These are phyloP conservation scores for Dryas integrifolia DNA, from an alignment of 331 rosid genomes.

Conservation along the genomic window DNA sequence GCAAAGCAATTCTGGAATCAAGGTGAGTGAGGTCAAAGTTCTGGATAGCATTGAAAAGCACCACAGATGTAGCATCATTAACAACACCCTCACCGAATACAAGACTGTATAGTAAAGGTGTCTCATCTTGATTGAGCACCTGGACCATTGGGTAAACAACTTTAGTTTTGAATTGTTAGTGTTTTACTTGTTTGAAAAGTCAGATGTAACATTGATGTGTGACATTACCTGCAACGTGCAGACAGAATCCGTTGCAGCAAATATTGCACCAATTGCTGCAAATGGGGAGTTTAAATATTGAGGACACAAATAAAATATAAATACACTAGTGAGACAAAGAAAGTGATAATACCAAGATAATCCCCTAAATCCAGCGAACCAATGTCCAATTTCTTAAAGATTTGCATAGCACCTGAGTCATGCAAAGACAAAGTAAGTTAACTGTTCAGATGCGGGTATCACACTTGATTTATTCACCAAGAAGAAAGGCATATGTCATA, in stretches of 20 bases:
- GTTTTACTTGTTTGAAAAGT: slow-evolving; percentile 18
- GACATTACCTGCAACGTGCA: slow-evolving; percentile 91
- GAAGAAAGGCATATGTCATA: neutral
- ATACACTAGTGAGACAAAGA: neutral
- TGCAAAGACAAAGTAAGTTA: slow-evolving; percentile 21
- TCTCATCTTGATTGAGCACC: slow-evolving; percentile 94
- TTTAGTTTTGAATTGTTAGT: slow-evolving; percentile 22
- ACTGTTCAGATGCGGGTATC: neutral
- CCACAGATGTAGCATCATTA: slow-evolving; percentile 96
- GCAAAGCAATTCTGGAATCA: slow-evolving; percentile 53
- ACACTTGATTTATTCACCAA: neutral
- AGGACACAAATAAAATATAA: slow-evolving; percentile 26
- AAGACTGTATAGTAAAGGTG: slow-evolving; percentile 94
- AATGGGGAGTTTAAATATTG: slow-evolving; percentile 11
- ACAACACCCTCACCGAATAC: slow-evolving; percentile 98
- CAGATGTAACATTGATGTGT: slow-evolving; percentile 9
- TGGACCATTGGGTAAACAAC: slow-evolving; percentile 41
- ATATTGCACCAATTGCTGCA: slow-evolving; percentile 93
- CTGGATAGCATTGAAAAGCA: slow-evolving; percentile 93
- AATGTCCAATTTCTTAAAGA: slow-evolving; percentile 64
- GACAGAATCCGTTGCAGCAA: slow-evolving; percentile 98
- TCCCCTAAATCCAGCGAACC: slow-evolving; percentile 71
- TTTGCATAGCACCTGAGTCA: slow-evolving; percentile 62
- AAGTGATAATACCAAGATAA: slow-evolving; percentile 56
- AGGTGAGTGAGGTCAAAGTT: slow-evolving; percentile 73